A percentile compares a stretch with the other conserved stretches of the same genome.
Conservation (phyloP, 495 filamentous ascomycete species). For the Neurospora pannonica region DNA sequence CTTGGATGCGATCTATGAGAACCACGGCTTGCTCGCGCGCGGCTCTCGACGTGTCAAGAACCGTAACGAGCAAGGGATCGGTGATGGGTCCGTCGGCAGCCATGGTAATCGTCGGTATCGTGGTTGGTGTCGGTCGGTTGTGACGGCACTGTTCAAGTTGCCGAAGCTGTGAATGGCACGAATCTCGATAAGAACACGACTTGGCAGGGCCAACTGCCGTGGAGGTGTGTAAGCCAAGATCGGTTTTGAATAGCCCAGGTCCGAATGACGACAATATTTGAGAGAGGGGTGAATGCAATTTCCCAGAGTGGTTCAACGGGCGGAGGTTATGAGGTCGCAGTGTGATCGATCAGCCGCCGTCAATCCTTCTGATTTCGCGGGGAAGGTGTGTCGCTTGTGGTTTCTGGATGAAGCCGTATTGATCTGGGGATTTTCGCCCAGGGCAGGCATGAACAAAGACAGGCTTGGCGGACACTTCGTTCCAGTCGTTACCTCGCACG, state of each 20-base stretch:
- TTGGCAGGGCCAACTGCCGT: neutral
- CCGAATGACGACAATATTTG: neutral
- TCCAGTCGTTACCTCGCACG: neutral
- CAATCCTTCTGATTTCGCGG: neutral
- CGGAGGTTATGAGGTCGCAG: neutral
- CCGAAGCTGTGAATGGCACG: neutral
- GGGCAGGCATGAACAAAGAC: neutral
- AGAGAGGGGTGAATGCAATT: neutral
- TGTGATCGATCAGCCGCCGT: neutral
- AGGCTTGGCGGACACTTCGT: neutral
- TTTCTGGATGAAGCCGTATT: neutral
- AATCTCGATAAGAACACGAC: neutral
- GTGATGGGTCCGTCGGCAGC: conserved; percentile 51
- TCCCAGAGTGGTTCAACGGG: neutral
- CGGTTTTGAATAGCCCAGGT: neutral
- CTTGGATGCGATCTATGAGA: conserved; percentile 53
- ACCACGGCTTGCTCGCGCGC: conserved; percentile 61
- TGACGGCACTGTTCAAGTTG: neutral
- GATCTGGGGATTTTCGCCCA: neutral
- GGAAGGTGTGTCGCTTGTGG: neutral
- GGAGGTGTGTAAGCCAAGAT: neutral
- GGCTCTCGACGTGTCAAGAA: conserved; percentile 58
- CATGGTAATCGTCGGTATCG: conserved; percentile 20
- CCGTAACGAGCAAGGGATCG: conserved; percentile 59
- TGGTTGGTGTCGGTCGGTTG: neutral